These are phyloP conservation scores for Gymnopilus dilepis DNA, from an alignment of 768 basidiomycete species.

Conservation along the genomic window DNA sequence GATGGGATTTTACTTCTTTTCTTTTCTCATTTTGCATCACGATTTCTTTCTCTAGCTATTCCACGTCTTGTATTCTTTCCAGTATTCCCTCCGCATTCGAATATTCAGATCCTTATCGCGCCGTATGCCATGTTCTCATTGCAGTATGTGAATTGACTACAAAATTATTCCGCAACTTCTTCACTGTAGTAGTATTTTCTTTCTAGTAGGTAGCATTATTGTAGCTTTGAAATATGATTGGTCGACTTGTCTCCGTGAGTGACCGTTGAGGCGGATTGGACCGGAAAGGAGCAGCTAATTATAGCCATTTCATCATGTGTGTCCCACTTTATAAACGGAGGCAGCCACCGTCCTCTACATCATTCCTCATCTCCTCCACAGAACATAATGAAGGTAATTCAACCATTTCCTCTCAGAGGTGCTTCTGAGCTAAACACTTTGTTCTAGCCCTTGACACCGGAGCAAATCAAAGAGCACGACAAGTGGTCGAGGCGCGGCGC, in stretches of 20 bases:
- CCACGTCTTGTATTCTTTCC: constrained; percentile 8
- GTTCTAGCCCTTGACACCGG: constrained; percentile 31
- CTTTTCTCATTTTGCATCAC: constrained; percentile 8
- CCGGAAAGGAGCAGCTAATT: constrained; percentile 1
- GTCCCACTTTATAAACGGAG: background rate
- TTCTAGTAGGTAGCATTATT: background rate
- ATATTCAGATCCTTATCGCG: background rate
- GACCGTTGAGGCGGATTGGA: constrained; percentile 9
- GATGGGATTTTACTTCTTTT: constrained; percentile 14
- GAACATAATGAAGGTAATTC: constrained; percentile 38
- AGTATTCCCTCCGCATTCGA: background rate
- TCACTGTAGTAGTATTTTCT: background rate
- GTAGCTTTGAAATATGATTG: background rate
- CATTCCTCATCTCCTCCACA: constrained; percentile 14
- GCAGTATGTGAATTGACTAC: background rate
- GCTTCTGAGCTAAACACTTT: background rate
- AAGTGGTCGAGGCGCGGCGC: constrained; percentile 65
- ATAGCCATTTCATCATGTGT: background rate
- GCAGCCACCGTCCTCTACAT: background rate
- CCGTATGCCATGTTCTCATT: background rate
- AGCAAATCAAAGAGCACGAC: constrained; percentile 58
- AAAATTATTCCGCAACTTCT: background rate
- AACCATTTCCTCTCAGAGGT: background rate
- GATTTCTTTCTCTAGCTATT: background rate
- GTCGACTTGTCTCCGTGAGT: background rate